These are phyloP conservation scores for Chaetomium cochliodes DNA, from an alignment of 495 filamentous ascomycete species.

Conservation along the genomic window DNA sequence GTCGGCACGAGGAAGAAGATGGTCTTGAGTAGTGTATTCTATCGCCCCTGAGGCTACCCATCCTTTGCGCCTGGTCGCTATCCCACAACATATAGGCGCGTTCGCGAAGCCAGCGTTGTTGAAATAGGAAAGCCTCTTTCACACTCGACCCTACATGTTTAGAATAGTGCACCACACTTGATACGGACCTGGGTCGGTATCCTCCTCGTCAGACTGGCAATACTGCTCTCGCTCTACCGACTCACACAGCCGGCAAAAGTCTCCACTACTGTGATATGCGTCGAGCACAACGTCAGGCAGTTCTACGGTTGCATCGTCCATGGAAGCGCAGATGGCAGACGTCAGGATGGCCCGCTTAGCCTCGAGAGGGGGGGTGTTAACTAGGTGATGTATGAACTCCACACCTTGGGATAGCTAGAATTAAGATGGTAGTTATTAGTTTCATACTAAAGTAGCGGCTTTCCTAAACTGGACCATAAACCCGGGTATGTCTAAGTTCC, in stretches of 20 bases:
- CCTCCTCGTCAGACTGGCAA: conserved; percentile 6
- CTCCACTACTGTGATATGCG: no score
- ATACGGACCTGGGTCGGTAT: background rate
- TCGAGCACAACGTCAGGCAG: background rate
- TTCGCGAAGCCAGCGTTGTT: background rate
- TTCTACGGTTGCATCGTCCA: background rate
- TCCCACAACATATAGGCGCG: conserved; percentile 7
- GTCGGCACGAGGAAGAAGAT: no score
- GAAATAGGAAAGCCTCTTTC: background rate
- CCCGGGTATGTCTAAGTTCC: no score
- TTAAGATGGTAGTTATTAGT: background rate
- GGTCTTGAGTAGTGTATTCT: no score
- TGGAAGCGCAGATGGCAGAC: background rate
- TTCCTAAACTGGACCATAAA: background rate
- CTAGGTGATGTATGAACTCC: background rate
- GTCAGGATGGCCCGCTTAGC: background rate
- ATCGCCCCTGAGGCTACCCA: no score
- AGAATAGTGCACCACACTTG: conserved; percentile 1
- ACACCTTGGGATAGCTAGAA: conserved; percentile 1
- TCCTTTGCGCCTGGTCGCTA: background rate
- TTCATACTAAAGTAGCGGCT: background rate
- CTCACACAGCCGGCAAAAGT: background rate
- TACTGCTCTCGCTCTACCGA: background rate
- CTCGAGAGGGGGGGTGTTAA: background rate
- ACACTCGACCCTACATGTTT: background rate